phyloP scores from a whole-genome alignment of 2,329 filamentous ascomycete species.

The Xylariomycetidae sp. region DNA sequence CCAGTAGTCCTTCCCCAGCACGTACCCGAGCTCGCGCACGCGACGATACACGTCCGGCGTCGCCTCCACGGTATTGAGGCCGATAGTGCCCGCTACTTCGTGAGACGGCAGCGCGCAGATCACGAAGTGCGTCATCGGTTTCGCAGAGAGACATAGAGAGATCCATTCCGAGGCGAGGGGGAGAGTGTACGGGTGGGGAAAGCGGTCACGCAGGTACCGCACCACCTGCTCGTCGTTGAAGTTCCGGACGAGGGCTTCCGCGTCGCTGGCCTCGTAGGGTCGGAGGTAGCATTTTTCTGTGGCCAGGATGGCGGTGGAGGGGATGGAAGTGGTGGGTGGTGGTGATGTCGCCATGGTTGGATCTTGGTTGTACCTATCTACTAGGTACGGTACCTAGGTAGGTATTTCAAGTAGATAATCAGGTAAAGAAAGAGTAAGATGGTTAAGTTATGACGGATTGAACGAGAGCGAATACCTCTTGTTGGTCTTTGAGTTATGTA shows the following conservation, averaged over 20 bases:
- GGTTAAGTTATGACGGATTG: too few species aligned
- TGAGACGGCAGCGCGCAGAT: slow-evolving; percentile 22
- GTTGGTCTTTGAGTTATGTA: too few species aligned
- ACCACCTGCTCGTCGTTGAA: slow-evolving; percentile 34
- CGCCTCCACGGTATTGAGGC: slow-evolving; percentile 28
- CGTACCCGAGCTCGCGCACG: slow-evolving; percentile 46
- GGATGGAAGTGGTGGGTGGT: neutral
- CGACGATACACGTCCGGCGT: slow-evolving; percentile 36
- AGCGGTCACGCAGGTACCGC: slow-evolving; percentile 34
- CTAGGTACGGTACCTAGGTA: neutral
- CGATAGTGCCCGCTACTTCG: slow-evolving; percentile 35
- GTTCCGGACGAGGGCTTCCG: slow-evolving; percentile 24
- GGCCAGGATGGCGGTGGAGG: slow-evolving; percentile 17
- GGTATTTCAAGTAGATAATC: too few species aligned
- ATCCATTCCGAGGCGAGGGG: slow-evolving; percentile 34
- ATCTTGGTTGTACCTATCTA: too few species aligned
- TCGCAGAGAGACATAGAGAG: slow-evolving; percentile 11
- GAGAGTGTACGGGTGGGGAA: slow-evolving; percentile 40
- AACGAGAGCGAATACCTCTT: too few species aligned
- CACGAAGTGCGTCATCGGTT: slow-evolving; percentile 26
- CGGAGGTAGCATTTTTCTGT: slow-evolving; percentile 33
- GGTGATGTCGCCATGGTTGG: neutral
- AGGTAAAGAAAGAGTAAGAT: too few species aligned
- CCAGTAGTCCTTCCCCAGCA: slow-evolving; percentile 36
- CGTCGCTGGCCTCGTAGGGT: slow-evolving; percentile 33